Percentiles rank a stretch among this genome's conserved stretches.
Evolutionary conservation across 768 basidiomycete species (phyloP).

Genomic region (Kwoniella heveanensis): DNA sequence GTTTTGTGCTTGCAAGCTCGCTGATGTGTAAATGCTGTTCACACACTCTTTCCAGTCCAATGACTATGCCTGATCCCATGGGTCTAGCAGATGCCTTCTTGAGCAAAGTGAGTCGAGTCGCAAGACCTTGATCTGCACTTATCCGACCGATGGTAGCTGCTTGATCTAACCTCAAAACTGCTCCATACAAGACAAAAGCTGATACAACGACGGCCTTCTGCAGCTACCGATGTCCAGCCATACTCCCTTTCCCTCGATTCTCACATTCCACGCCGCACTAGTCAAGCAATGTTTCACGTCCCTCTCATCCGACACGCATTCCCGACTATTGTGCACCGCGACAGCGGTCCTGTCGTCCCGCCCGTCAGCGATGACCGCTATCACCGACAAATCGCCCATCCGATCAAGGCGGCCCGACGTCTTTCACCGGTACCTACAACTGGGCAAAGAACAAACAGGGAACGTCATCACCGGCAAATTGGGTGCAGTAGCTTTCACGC

Average conservation of each 20-base stretch:
- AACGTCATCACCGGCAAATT: background rate
- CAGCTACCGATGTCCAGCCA: slow-evolving; percentile 1
- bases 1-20: no score
- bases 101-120: background rate
- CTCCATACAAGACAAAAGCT: no score
- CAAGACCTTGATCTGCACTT: no score
- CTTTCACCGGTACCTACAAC: background rate
- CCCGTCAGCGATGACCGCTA: background rate
- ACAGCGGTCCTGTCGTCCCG: background rate
- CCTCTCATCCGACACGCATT: background rate
- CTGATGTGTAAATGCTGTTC: no score
- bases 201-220: background rate
- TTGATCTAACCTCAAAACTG: no score
- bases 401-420: slow-evolving; percentile 1
- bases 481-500: slow-evolving; percentile 4
- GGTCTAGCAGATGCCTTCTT: background rate
- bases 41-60: background rate
- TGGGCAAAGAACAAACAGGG: background rate
- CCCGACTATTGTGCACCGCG: background rate
- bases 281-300: background rate
- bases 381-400: background rate
- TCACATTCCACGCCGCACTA: background rate
- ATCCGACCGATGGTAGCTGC: no score
- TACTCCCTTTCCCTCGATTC: background rate
- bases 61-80: background rate